Conservation (phyloP, 805 yeast genomes). For the Helenozyma baotianmanensis region DNA sequence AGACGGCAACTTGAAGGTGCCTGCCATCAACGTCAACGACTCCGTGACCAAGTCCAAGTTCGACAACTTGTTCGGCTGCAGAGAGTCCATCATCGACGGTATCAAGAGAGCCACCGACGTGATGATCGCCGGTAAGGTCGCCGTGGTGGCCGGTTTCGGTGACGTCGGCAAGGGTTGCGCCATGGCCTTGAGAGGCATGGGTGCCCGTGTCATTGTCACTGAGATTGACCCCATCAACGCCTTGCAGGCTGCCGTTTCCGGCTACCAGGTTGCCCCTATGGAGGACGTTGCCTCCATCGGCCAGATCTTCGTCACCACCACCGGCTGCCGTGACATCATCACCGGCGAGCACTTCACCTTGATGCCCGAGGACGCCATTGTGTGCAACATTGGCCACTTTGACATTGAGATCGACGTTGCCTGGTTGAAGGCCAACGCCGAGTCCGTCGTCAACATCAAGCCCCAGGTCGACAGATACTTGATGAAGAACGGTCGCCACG, state of each 20-base stretch:
- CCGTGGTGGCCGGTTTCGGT: conserved; percentile 99
- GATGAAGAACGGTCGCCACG: conserved; percentile 83
- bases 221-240: conserved; percentile 99
- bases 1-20: conserved; percentile 87
- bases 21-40: conserved; percentile 99
- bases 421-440: conserved; percentile 94
- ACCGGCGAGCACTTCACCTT: conserved; percentile 77
- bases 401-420: conserved; percentile 99
- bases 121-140: conserved; percentile 98
- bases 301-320: conserved; percentile 98
- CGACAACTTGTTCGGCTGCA: conserved; percentile 99
- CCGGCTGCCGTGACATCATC: conserved; percentile 99
- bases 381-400: conserved; percentile 99
- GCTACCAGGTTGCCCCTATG: conserved; percentile 95
- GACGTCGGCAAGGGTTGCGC: conserved; percentile 99
- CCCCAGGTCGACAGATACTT: conserved; percentile 98
- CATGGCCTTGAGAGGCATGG: conserved; percentile 97
- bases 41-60: conserved; percentile 98
- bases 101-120: conserved; percentile 99
- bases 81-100: conserved; percentile 98
- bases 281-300: conserved; percentile 89
- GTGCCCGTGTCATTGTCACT: conserved; percentile 96
- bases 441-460: conserved; percentile 92
- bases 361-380: conserved; percentile 99
- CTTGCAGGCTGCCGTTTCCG: conserved; percentile 98